Base-by-base conservation (phyloP, 2,329 filamentous ascomycete species). In the Ceratocystis cacaofunesta region DNA sequence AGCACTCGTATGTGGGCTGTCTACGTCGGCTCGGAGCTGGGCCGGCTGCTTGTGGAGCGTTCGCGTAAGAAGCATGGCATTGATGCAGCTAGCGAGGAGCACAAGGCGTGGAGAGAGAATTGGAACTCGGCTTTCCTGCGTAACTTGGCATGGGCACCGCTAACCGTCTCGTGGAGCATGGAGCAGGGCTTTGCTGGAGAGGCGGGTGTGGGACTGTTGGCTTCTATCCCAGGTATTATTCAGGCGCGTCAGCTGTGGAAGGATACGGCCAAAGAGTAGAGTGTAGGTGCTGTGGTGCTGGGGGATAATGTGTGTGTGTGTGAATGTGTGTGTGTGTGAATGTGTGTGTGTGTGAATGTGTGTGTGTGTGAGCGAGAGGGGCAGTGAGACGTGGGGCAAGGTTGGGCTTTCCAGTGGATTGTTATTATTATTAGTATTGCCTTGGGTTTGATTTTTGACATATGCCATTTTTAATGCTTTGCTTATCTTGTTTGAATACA, bases 151-250 rank as follows among this genome's bases (percentile, higher is more conserved):
- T 95, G 89, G 85, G 84, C 88, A 65, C 90, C 92, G 41, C 78
- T 95, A 73, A 92, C 89, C 68, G 72, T 92, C 30, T 90, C 96
- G 77, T 96, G 89, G 87, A 87, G 89, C 71, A 74, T 86, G 50
- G 84, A 88, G 68, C 77, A 82, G 66, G 89, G 88, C 5, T 69
- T 70, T 58, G 69, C 77, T 48, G 69, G 70, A 43, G 75, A 78
- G 44, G 68, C 69, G 22, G 68, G 70, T 3, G 69, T 77, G 10
- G 72, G 73, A 2, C 2, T 73, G 50, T 67, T 77, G 61, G 76
- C 73, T 1, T 71, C 70, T 41, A 70, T 78, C 4, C 75, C 76
- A 5, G 76, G 75, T 0, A 67, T 74, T 3, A 73, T 78, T 62
- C 73, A 76, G 71, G 74, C 77, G 70, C 69, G 72, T 63, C 72